Conservation (phyloP, 495 filamentous ascomycete species). For the Stereocaulon alpinum region DNA sequence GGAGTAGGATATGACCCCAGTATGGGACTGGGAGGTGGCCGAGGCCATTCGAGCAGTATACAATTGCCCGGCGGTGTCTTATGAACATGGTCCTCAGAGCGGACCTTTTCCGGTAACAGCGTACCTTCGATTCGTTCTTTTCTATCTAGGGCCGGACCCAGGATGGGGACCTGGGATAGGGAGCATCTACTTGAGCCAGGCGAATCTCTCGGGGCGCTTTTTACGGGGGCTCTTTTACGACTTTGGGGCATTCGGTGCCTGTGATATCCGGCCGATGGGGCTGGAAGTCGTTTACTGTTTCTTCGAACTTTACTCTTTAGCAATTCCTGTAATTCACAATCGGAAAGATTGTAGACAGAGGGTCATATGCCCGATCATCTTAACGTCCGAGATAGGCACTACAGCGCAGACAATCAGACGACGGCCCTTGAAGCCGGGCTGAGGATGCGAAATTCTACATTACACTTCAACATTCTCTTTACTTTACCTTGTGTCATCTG, state of each 20-base stretch:
- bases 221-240: neutral
- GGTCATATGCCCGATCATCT: no score
- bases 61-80: slow-evolving; percentile 24
- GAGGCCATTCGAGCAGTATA: slow-evolving; percentile 20
- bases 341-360: no score
- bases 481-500: no score
- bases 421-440: no score
- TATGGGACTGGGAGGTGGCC: slow-evolving; percentile 17
- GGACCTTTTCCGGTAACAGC: slow-evolving; percentile 20
- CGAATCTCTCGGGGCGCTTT: neutral
- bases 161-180: neutral
- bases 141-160: neutral
- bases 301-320: no score
- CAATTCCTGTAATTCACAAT: no score
- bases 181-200: slow-evolving; percentile 1
- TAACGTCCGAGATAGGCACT: no score
- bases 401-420: no score
- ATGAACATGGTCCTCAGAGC: neutral
- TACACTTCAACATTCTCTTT: no score
- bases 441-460: no score
- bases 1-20: slow-evolving; percentile 9
- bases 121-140: neutral
- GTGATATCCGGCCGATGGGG: no score
- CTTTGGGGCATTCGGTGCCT: neutral
- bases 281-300: no score